Evolutionary conservation across 2,329 filamentous ascomycete genomes (phyloP).

Genomic region (Cladophialophora carrionii): DNA sequence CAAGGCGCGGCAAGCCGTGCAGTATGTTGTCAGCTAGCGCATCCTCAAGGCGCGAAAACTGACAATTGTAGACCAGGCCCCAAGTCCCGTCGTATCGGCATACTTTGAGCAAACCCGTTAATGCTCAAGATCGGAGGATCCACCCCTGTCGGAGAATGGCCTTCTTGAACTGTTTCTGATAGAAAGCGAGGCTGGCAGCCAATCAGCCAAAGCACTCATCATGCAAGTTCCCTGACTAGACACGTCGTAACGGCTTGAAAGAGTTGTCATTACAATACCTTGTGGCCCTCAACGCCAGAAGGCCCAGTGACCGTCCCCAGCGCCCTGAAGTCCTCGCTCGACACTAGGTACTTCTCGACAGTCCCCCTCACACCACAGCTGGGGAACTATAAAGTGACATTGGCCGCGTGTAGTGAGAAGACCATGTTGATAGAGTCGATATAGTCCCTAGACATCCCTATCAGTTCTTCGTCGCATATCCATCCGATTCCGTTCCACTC

Average conservation of each 20-base stretch:
- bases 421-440: not conserved
- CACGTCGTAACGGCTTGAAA: not conserved
- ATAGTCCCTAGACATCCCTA: not conserved
- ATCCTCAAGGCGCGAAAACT: not conserved
- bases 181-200: not conserved
- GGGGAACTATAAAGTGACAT: not conserved
- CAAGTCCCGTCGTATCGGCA: not conserved
- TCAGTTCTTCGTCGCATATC: not conserved
- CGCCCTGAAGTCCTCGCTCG: not conserved
- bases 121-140: not conserved
- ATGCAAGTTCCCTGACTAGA: not conserved
- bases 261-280: constrained; percentile 14
- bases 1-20: constrained; percentile 4
- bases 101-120: constrained; percentile 5
- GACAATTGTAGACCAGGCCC: constrained; percentile 11
- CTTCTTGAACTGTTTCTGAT: constrained; percentile 15
- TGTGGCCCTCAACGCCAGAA: not conserved
- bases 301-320: not conserved
- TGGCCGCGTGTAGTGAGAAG: not conserved
- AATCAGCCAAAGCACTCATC: not conserved
- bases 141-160: constrained; percentile 21
- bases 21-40: not conserved
- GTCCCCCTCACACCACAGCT: not conserved
- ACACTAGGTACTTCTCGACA: not conserved
- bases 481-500: not conserved